phyloP scores from a whole-genome alignment of 225 moss, liverwort and hornwort genomes.

The Takakia lepidozioides region DNA sequence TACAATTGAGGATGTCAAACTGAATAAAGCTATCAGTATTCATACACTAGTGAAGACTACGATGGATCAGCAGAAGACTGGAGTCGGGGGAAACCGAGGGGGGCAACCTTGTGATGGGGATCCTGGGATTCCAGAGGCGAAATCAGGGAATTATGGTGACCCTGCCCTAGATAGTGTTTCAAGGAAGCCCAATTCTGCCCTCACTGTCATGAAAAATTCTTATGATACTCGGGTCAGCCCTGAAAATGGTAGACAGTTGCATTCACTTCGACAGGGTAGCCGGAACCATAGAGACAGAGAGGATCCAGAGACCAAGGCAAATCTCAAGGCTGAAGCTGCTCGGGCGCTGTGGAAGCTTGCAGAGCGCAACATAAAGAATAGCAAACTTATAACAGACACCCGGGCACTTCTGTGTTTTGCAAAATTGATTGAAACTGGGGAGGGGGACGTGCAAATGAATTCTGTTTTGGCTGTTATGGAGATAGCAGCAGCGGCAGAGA shows the following conservation, averaged over 20 bases:
- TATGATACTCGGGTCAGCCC: background rate
- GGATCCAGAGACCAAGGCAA: constrained; percentile 70
- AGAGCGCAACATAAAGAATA: constrained; percentile 60
- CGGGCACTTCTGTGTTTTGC: constrained; percentile 90
- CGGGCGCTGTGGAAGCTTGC: constrained; percentile 88
- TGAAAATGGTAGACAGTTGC: constrained; percentile 5
- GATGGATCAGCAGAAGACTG: constrained; percentile 28
- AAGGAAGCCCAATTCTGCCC: constrained; percentile 20
- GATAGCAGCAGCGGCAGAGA: constrained; percentile 78
- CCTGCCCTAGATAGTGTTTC: too few species aligned
- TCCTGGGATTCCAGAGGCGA: too few species aligned
- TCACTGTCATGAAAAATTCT: constrained; percentile 27
- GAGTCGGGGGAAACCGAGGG: too few species aligned
- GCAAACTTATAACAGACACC: constrained; percentile 91
- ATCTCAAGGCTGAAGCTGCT: constrained; percentile 68
- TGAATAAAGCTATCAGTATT: constrained; percentile 39
- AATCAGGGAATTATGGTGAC: too few species aligned
- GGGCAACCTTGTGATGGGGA: too few species aligned
- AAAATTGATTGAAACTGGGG: constrained; percentile 64
- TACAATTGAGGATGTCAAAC: constrained; percentile 36
- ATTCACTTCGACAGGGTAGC: too few species aligned
- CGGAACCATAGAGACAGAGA: constrained; percentile 61
- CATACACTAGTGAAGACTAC: constrained; percentile 50
- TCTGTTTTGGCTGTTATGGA: constrained; percentile 89
- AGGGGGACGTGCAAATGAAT: constrained; percentile 51